Base-by-base conservation (phyloP, 1,284 basidiomycete species). In the Amylostereum areolatum region DNA sequence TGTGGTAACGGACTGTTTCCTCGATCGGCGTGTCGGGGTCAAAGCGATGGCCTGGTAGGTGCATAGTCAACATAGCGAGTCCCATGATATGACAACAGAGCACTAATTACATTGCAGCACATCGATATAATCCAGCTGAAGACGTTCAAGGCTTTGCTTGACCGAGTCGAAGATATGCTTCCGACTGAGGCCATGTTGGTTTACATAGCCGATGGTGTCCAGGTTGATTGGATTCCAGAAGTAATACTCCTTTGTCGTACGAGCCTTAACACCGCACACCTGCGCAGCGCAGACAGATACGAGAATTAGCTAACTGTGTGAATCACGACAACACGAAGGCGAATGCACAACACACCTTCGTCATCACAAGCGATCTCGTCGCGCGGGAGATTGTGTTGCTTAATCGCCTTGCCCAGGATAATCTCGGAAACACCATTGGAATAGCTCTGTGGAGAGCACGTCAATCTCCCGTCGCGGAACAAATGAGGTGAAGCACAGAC, bases 161-260 rank as follows among this genome's bases (percentile, higher is more conserved):
- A 90, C 80, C 0, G 80, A 74, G 18, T 83, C 81, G 54, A 89
- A 88, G 52, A 89, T 86, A 56, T 83, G 80, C 75, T 81, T 45
- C 29, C 30, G 28, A 34, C 48, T 43, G 11, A 66, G 56, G 2
- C 68, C 68, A 24, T 59, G 47, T 50, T 68, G 67, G 52, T 70
- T 70, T 29, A 67, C 57, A 30, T 64, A 59, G 18, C 64, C 66
- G 24, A n/a, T 49, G 9, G 5, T 56, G 25, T 9, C 45, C 46
- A 30, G 45, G 43, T 4, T 47, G 40, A n/a, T n/a, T n/a, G n/a
- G 5, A 5, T 12, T 6, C n/a, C n/a, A n/a, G n/a, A n/a, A n/a
- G n/a, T n/a, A n/a, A n/a, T n/a, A n/a, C n/a, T n/a, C 11, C 50
- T 47, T 5, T 55, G 40, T 34, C 52, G 46, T 31, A 41, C 45